phyloP scores from a whole-genome alignment of 164 flowering plant genomes.

The Magnolia changhungtana region DNA sequence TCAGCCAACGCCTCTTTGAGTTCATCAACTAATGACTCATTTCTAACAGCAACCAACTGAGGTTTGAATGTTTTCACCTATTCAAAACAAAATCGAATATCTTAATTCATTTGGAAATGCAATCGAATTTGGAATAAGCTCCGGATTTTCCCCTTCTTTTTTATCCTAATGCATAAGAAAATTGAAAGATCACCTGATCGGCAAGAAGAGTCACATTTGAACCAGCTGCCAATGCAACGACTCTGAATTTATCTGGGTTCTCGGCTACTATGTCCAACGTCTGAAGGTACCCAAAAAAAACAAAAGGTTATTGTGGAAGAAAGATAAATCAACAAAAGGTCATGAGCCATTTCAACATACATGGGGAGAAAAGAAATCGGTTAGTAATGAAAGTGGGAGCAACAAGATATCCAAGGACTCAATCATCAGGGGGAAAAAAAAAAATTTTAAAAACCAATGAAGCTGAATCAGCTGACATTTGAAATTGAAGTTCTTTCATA shows the following conservation, averaged over 20 bases:
- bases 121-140: background rate
- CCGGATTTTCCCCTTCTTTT: background rate
- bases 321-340: background rate
- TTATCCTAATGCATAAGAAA: background rate
- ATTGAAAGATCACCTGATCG: constrained; percentile 63
- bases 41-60: constrained; percentile 74
- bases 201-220: constrained; percentile 97
- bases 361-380: too few species aligned
- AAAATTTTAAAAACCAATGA: too few species aligned
- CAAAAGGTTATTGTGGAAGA: background rate
- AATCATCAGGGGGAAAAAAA: too few species aligned
- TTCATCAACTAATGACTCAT: constrained; percentile 68
- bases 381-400: too few species aligned
- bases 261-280: constrained; percentile 96
- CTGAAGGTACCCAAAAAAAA: constrained; percentile 33
- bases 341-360: background rate
- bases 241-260: constrained; percentile 85
- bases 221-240: constrained; percentile 98
- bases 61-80: constrained; percentile 88
- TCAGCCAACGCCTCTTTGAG: constrained; percentile 87
- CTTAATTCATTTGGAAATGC: background rate
- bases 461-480: too few species aligned
- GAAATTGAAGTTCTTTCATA: too few species aligned
- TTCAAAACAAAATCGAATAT: background rate
- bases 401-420: too few species aligned